These are phyloP conservation scores for Vinca minor DNA, from an alignment of 257 asterid species.

Conservation along the genomic window DNA sequence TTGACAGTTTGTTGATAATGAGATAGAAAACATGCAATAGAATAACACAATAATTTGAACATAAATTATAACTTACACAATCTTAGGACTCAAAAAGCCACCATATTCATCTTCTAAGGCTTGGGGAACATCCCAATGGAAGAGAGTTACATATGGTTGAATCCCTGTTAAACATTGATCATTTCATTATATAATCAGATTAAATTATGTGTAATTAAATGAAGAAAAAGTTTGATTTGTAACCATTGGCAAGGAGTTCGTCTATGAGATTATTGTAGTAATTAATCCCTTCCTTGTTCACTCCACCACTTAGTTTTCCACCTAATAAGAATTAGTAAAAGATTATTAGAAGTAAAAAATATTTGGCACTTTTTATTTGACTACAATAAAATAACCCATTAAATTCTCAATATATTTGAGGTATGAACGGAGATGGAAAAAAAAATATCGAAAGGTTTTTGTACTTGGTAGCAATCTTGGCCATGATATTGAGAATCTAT, in stretches of 20 bases:
- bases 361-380: too few relatives aligned
- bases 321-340: background rate
- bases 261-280: slow-evolving; percentile 2
- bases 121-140: slow-evolving; percentile 36
- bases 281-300: background rate
- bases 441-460: too few relatives aligned
- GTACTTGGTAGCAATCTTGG: slow-evolving; percentile 32
- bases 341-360: too few relatives aligned
- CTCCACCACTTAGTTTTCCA: background rate
- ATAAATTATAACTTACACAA: slow-evolving; percentile 20
- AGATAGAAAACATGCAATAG: too few relatives aligned
- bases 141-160: slow-evolving; percentile 14
- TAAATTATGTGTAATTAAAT: too few relatives aligned
- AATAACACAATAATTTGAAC: too few relatives aligned
- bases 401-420: too few relatives aligned
- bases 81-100: slow-evolving; percentile 23
- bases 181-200: background rate
- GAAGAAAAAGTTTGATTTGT: background rate
- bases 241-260: background rate
- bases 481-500: slow-evolving; percentile 36
- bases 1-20: too few relatives aligned
- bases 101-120: slow-evolving; percentile 27
- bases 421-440: background rate
- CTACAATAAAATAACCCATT: too few relatives aligned
- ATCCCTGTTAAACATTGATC: background rate